phyloP scores from a whole-genome alignment of 1,284 basidiomycete genomes.

The Laetiporus sulphureus region DNA sequence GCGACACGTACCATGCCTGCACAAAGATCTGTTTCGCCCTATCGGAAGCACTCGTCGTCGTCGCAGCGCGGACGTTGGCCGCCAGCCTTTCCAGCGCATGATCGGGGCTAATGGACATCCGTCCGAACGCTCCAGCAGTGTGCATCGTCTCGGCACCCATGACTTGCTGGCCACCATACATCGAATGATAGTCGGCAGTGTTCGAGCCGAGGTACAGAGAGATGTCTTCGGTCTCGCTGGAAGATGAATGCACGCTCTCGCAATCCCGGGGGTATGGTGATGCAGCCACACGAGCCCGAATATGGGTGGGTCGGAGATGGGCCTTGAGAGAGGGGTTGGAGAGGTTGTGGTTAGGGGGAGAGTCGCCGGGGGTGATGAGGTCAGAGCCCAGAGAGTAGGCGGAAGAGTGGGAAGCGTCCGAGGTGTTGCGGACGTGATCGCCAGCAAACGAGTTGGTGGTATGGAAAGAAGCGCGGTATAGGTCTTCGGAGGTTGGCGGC shows the following conservation, averaged over 20 bases:
- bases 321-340: conserved; percentile 65
- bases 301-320: conserved; percentile 66
- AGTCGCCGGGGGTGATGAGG: conserved; percentile 46
- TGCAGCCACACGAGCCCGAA: conserved; percentile 67
- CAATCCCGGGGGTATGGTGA: conserved; percentile 79
- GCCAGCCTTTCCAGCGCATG: conserved; percentile 80
- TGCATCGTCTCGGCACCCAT: conserved; percentile 55
- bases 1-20: conserved; percentile 66
- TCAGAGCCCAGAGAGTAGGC: conserved; percentile 38
- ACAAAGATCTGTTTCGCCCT: conserved; percentile 87
- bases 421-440: conserved; percentile 29
- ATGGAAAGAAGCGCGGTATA: conserved; percentile 55
- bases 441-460: conserved; percentile 24
- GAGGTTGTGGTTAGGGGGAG: conserved; percentile 66
- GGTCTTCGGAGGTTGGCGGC: conserved; percentile 51
- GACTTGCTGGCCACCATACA: conserved; percentile 36
- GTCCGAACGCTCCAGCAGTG: conserved; percentile 59
- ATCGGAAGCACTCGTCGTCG: conserved; percentile 83
- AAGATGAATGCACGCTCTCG: conserved; percentile 79
- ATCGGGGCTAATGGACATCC: conserved; percentile 68
- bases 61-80: conserved; percentile 79
- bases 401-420: conserved; percentile 34
- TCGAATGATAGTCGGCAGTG: conserved; percentile 47
- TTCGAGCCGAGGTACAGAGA: conserved; percentile 61
- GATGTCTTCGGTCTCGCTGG: conserved; percentile 78